Evolutionary conservation across 805 yeast species (phyloP).

Genomic region (Spathaspora gorwiae): DNA sequence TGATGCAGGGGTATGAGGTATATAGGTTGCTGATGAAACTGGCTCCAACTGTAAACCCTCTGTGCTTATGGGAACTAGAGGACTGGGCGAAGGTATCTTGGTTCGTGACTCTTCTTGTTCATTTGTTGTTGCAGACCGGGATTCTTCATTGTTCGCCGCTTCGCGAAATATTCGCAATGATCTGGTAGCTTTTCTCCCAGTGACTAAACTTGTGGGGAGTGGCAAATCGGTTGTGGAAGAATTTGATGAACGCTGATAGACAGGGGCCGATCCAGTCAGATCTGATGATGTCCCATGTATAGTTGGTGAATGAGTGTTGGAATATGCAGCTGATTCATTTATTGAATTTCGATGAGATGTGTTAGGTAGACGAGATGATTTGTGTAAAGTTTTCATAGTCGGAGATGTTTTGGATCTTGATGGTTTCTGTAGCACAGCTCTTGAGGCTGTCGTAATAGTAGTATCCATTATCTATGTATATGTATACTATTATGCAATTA

Average conservation of each 20-base stretch:
- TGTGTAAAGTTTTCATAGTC: no score
- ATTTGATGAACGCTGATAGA: neutral
- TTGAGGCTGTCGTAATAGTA: no score
- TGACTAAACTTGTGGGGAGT: slow-evolving; percentile 8
- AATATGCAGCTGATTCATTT: no score
- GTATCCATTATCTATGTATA: no score
- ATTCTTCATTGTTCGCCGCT: slow-evolving; percentile 12
- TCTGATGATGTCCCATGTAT: no score
- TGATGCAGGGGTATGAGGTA: slow-evolving; percentile 53
- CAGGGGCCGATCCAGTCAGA: no score
- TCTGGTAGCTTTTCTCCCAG: slow-evolving; percentile 57
- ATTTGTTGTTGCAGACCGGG: neutral
- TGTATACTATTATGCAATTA: no score
- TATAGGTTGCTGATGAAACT: slow-evolving; percentile 64
- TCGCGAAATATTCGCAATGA: slow-evolving; percentile 49
- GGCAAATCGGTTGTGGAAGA: slow-evolving; percentile 5
- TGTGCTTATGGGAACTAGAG: neutral
- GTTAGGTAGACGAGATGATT: no score
- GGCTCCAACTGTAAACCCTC: slow-evolving; percentile 42
- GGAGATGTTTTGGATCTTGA: no score
- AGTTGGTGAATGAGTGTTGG: no score
- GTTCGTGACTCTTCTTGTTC: neutral
- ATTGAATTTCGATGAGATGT: no score
- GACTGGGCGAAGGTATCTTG: neutral
- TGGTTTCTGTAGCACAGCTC: no score